Conservation (phyloP, 2,329 filamentous ascomycete species). For the Trichocomaceae sp. region DNA sequence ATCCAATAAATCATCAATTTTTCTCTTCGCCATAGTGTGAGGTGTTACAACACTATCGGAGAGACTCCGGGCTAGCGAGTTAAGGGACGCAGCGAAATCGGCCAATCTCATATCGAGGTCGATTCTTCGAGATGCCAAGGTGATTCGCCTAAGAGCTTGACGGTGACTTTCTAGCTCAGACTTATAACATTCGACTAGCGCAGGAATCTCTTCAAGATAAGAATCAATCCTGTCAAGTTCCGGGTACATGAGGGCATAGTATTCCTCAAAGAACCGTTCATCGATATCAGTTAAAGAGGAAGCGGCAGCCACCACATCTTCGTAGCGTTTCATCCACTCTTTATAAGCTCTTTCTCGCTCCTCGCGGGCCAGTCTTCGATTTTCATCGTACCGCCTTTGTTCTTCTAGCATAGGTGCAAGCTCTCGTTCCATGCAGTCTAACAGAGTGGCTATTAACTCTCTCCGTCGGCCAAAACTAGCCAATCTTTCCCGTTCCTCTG, state of each 20-base stretch:
- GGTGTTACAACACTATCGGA: slow-evolving; percentile 16
- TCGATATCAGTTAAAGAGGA: background rate
- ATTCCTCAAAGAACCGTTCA: slow-evolving; percentile 5
- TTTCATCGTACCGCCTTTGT: background rate
- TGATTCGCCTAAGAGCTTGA: slow-evolving; percentile 1
- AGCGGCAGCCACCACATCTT: background rate
- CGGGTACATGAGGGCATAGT: background rate
- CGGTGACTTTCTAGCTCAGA: slow-evolving; percentile 1
- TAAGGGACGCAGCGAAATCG: background rate
- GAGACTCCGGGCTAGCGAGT: slow-evolving; percentile 4
- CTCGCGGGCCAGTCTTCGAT: background rate
- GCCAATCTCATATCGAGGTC: slow-evolving; percentile 1
- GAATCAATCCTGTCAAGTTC: background rate
- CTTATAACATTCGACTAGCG: background rate
- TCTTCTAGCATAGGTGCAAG: background rate
- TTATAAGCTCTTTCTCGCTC: slow-evolving; percentile 1
- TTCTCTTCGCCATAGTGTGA: slow-evolving; percentile 16
- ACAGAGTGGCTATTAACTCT: background rate
- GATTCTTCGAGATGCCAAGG: slow-evolving; percentile 3
- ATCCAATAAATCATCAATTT: slow-evolving; percentile 17
- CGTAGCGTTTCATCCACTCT: slow-evolving; percentile 2
- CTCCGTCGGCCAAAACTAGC: background rate
- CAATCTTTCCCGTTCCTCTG: background rate
- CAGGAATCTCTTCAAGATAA: background rate
- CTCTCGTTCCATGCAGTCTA: background rate